Evolutionary conservation across 306 rosid genomes (phyloP), one percentile per base, ranked within the genome.

Genomic region (Trifolium dubium): DNA sequence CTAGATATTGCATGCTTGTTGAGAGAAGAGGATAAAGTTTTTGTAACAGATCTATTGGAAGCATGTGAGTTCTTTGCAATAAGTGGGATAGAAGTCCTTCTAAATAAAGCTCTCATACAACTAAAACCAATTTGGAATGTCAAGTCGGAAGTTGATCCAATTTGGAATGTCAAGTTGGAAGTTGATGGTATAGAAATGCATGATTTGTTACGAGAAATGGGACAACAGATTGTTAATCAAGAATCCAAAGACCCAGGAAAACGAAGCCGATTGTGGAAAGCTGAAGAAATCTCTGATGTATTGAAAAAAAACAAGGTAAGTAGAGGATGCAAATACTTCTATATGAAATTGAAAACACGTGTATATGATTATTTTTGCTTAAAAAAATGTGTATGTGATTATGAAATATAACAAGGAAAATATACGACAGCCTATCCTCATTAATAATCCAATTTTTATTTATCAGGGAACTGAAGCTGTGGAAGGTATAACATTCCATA

Each of bases 191-290:
- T 53, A 37, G 29, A 61, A 64, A 79, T 69, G 74, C 74, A 69
- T 69, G 64, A 53, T 15, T 69, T 69, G 74, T 34, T 69, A 51
- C 7, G 12, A 18, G 50, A 53, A 69, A 69, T 53, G 63, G 86
- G 73, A 4, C 1, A 40, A 15, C 46, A 41, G 2, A 76, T 81
- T 46, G 80, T 85, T 55, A 63, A 18, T 12, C 29, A 29, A 15
- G 78, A 84, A 37, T 71, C 69, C 15, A 67, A 73, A 8, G 14
- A 72, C 5, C 69, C 78, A 0, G 84, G 74, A 23, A 41, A 23
- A 28, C 61, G 81, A 49, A 85, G 84, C 34, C 63, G 86, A 18
- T 11, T 85, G 35, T 76, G 73, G 70, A 14, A n/a, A 46, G 35
- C 63, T 14, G 32, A 74, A 1, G 86, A 79, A 35, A 41, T 83